These are phyloP conservation scores for Karstenula rhodostoma DNA, from an alignment of 2,329 filamentous ascomycete genomes.

Conservation along the genomic window DNA sequence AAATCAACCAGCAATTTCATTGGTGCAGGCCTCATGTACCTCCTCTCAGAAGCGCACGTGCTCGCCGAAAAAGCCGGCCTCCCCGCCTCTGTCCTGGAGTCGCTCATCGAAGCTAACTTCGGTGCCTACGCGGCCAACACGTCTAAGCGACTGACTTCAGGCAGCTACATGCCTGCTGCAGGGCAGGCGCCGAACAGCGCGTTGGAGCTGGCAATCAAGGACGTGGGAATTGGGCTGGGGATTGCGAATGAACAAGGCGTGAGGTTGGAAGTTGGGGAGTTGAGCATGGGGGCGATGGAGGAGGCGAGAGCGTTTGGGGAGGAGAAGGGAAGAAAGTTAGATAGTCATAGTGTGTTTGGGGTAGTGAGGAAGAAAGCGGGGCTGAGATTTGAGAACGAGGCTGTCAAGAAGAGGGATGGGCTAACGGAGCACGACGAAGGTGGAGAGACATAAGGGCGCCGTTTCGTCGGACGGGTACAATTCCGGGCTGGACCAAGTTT, in stretches of 20 bases:
- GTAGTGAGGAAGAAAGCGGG: conserved; percentile 55
- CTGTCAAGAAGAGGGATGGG: conserved; percentile 35
- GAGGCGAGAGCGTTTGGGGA: conserved; percentile 54
- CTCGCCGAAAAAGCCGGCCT: conserved; percentile 58
- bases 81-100: conserved; percentile 51
- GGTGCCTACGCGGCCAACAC: conserved; percentile 37
- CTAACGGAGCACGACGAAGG: neutral
- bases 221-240: conserved; percentile 59
- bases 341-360: conserved; percentile 63
- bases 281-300: conserved; percentile 54
- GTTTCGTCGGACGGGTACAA: neutral
- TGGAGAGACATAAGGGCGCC: neutral
- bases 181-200: conserved; percentile 57
- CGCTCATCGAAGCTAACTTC: conserved; percentile 50
- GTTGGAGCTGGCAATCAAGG: conserved; percentile 61
- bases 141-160: conserved; percentile 36
- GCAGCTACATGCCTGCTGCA: conserved; percentile 33
- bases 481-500: no score
- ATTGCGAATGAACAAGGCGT: conserved; percentile 53
- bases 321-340: conserved; percentile 49
- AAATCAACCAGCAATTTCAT: conserved; percentile 61
- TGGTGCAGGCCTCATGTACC: conserved; percentile 59
- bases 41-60: conserved; percentile 60
- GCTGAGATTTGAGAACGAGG: conserved; percentile 55
- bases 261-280: conserved; percentile 53